Evolutionary conservation across 1,139 yeast genomes (phyloP).

Genomic region (Geotrichum reessii): DNA sequence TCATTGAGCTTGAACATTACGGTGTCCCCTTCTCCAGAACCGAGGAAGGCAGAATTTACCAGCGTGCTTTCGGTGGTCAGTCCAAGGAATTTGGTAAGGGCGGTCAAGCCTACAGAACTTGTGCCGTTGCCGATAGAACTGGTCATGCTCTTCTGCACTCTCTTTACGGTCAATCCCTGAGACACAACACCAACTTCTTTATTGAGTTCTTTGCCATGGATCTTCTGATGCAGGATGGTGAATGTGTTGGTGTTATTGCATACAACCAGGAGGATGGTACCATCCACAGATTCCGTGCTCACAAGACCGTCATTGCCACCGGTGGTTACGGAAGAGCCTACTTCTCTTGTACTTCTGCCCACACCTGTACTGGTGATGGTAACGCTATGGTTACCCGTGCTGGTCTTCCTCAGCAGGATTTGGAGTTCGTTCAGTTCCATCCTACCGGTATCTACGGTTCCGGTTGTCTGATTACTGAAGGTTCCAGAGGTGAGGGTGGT

Average conservation of each 20-base stretch:
- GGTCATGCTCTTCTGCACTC: conserved; percentile 97
- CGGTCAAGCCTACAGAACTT: conserved; percentile 98
- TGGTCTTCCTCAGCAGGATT: conserved; percentile 94
- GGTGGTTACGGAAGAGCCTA: conserved; percentile 99
- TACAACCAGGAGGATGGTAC: conserved; percentile 99
- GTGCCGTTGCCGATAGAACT: conserved; percentile 99
- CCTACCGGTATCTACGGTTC: conserved; percentile 99
- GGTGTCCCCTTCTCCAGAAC: conserved; percentile 98
- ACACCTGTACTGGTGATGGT: conserved; percentile 99
- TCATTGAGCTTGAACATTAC: conserved; percentile 93
- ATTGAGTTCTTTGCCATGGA: conserved; percentile 97
- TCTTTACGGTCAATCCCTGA: conserved; percentile 90
- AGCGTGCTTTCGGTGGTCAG: conserved; percentile 99
- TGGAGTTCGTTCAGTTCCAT: conserved; percentile 98
- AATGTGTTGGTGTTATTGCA: conserved; percentile 94
- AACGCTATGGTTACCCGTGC: conserved; percentile 98
- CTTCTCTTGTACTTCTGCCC: conserved; percentile 98
- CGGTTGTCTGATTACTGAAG: conserved; percentile 97
- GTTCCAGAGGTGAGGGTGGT: conserved; percentile 99
- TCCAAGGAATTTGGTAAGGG: conserved; percentile 93
- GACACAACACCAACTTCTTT: conserved; percentile 96
- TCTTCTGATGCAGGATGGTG: conserved; percentile 91
- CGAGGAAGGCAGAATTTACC: conserved; percentile 94
- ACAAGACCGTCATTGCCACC: conserved; percentile 93
- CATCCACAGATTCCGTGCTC: conserved; percentile 93